Evolutionary conservation across 1,139 yeast genomes (phyloP), one percentile per base, ranked within the genome.

Genomic region (Debaryomyces fabryi): DNA sequence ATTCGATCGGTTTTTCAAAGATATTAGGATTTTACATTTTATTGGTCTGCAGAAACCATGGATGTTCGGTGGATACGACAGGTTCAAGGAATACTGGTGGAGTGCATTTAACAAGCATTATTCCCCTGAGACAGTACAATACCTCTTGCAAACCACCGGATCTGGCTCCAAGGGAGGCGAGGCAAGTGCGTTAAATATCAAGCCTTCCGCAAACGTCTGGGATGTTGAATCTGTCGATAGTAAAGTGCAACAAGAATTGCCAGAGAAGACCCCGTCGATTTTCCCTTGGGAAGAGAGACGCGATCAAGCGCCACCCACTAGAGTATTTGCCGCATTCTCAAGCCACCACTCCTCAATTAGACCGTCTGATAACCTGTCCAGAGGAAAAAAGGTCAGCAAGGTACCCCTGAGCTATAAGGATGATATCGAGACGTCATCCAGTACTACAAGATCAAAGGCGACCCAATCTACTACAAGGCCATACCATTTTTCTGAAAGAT

Each of bases 281-380:
- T 75, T 75, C 64, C 81, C 81, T 1, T 76, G 80, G 79, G 79
- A 74, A 53, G 52, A 58, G n/a, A 55, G 68, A 30, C 51, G 50
- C 18, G 60, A 56, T 12, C 51, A 48, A 18, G 45, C 35, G 62
- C 56, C 52, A 54, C 67, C 67, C 61, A 54, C 58, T 18, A 53
- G 64, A 45, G 50, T 52, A n/a, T 58, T 58, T 44, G 23, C 42
- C 10, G 24, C 20, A 27, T 25, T 44, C 27, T 12, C 33, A 27
- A 16, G 18, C 21, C 39, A 21, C 15, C 32, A 33, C 8, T 20
- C 35, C 10, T 13, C 36, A 7, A 32, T 32, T 32, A 13, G 21
- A 16, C 35, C 18, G n/a, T 3, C 36, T 12, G 30, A 27, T 12
- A 27, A 12, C 5, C 13, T 27, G 30, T 9, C 30, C n/a, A 27